Base-by-base conservation (phyloP, 2,329 filamentous ascomycete genomes). In the Triangularia verruculosa region DNA sequence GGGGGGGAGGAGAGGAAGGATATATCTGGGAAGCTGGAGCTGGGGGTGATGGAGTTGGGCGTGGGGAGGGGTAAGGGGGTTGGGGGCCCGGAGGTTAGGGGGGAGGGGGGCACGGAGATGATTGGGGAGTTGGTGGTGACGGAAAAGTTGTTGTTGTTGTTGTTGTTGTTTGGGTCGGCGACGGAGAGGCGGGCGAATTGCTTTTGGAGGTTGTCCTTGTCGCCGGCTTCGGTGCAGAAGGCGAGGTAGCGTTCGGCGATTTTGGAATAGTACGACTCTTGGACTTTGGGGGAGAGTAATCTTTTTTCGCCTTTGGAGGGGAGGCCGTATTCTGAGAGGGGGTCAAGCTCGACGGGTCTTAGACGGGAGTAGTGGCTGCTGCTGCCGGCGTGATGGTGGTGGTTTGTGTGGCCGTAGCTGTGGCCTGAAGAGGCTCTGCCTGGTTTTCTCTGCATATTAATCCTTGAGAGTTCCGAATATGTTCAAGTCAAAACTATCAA, bases 281-380 rank as follows among this genome's bases (percentile, higher is more conserved):
- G 94, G 7, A 85, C 85, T 77, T 91, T 92, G 76, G 84, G 80
- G 70, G 94, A 87, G 63, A 91, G 83, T 34, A 93, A 79, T 71
- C 90, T 89, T 56, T 83, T 90, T 76, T 98, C 94, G 59, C 94
- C 94, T 74, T 97, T 97, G 1, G 93, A 97, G 4, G 92, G 92
- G 68, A 97, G 83, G 1, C 94, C 93, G 69, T 96, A 90, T 65
- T 82, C 84, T 70, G 96, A 91, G 27, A 98, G 80, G 13, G 91
- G 86, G 75, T 97, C 93, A 63, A 87, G 79, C 53, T 89, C 86
- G 65, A 89, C 83, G 12, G 91, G 89, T 75, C 90, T 93, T 13
- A 72, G 61, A 20, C 71, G 67, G n/a, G 69, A 69, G 67, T 96
- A 79, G 67, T 90, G 83, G 39, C 28, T 79, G 67, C 90, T 83